A percentile compares a stretch with the other conserved stretches of the same genome.
Conservation (phyloP, 805 yeast species). For the Lipomyces yamanashiensis region DNA sequence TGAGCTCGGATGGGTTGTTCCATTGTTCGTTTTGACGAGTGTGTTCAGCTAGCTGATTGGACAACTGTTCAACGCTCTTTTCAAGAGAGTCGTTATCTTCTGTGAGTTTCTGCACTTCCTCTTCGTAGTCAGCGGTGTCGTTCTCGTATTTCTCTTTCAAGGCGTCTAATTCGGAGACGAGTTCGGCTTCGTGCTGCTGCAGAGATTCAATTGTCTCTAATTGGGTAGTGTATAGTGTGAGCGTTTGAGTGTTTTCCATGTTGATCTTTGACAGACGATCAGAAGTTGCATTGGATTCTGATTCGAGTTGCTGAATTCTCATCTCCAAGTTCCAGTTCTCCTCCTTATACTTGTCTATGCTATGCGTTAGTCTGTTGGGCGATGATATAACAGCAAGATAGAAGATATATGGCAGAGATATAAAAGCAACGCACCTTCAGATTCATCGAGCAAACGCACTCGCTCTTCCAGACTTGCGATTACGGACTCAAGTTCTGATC, state of each 20-base stretch:
- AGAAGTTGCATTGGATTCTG: constrained; percentile 36
- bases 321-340: constrained; percentile 48
- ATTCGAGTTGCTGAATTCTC: constrained; percentile 42
- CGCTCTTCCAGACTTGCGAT: constrained; percentile 35
- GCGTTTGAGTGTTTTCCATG: constrained; percentile 38
- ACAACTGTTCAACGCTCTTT: constrained; percentile 34
- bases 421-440: constrained; percentile 39
- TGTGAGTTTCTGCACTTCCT: constrained; percentile 38
- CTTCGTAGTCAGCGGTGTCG: constrained; percentile 37
- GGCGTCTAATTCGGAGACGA: constrained; percentile 38
- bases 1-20: constrained; percentile 5
- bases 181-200: constrained; percentile 41
- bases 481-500: constrained; percentile 35
- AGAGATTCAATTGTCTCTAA: constrained; percentile 42
- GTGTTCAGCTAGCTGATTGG: constrained; percentile 33
- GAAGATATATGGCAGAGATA: not conserved
- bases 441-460: constrained; percentile 33
- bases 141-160: constrained; percentile 37
- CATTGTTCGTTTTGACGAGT: not conserved
- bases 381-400: no score
- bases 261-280: constrained; percentile 39
- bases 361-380: constrained; percentile 21
- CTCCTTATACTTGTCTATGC: constrained; percentile 42
- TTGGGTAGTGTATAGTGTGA: constrained; percentile 37
- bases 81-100: constrained; percentile 38